Base-by-base conservation (phyloP, 805 yeast genomes). In the Kuraishia molischiana region DNA sequence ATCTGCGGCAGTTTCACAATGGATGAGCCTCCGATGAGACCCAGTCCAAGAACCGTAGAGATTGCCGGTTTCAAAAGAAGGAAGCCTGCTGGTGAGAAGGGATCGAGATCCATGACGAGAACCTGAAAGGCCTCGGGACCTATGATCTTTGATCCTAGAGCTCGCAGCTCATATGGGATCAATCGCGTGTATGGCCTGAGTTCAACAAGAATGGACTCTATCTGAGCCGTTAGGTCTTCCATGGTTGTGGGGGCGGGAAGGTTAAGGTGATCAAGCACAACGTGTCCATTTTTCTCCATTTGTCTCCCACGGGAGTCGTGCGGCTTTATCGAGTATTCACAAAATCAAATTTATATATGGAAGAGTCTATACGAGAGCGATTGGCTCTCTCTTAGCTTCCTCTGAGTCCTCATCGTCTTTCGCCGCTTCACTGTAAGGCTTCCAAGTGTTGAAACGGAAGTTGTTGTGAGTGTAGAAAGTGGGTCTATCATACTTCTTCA, bases 1-100 rank as follows among this genome's bases (percentile, higher is more conserved):
- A 66, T 58, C 45, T 66, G 70, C 5, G 72, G 71, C 1, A 66
- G 43, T 41, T 65, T 65, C 29, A 63, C 58, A 17, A 62, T 46
- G 2, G 66, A 53, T 2, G 67, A 56, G 34, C 58, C 49, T 2
- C 52, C 45, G 29, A 65, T 54, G 24, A 66, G 60, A 4, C 60
- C 67, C 26, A 60, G 37, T 19, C 65, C 57, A 19, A 65, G 37
- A 1, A 58, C 47, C 38, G 58, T 58, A 9, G 62, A 45, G 18
- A 62, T 34, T 14, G 60, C 58, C 9, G 41, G 41, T 29, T 52
- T 50, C 14, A 59, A 36, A 24, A 62, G 52, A 6, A 45, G 45
- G 11, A 47, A 37, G n/a, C 47, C 42, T 6, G 41, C 41, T 2
- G 46, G 45, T 3, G 44, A 34, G 24, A 52, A 53, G 10, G 53